These are phyloP conservation scores for Yamadazyma siamensis DNA, from an alignment of 1,139 yeast species.

Conservation along the genomic window DNA sequence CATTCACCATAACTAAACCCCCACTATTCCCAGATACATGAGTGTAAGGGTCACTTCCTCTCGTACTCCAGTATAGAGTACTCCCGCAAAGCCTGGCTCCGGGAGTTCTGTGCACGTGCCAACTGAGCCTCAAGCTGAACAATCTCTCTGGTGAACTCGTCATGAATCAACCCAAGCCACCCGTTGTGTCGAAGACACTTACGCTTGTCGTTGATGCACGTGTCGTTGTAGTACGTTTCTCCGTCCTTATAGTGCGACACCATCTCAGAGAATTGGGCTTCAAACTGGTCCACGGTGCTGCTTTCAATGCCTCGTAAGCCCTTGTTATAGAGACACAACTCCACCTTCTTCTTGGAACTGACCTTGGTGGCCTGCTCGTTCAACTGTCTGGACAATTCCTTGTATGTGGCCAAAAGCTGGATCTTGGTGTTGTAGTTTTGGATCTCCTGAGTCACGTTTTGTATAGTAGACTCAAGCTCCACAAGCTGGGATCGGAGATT, in stretches of 20 bases:
- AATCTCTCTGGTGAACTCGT: slow-evolving; percentile 35
- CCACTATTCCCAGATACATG: no score
- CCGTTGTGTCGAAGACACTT: slow-evolving; percentile 66
- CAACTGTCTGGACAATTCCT: slow-evolving; percentile 33
- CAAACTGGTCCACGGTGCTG: slow-evolving; percentile 9
- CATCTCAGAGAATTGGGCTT: slow-evolving; percentile 15
- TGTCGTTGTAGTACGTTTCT: slow-evolving; percentile 15
- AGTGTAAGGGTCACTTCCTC: no score
- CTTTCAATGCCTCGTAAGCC: slow-evolving; percentile 7
- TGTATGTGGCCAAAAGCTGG: slow-evolving; percentile 25
- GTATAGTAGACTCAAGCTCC: slow-evolving; percentile 20
- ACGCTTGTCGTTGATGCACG: slow-evolving; percentile 61
- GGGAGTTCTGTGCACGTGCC: slow-evolving; percentile 6
- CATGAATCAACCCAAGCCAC: slow-evolving; percentile 58
- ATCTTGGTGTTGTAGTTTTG: slow-evolving; percentile 16
- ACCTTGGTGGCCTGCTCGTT: slow-evolving; percentile 29
- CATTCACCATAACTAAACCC: no score
- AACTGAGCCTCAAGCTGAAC: slow-evolving; percentile 19
- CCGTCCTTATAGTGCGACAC: slow-evolving; percentile 14
- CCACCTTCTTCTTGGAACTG: slow-evolving; percentile 20
- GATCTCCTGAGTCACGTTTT: slow-evolving; percentile 17
- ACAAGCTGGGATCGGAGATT: slow-evolving; percentile 21
- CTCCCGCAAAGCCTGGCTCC: slow-evolving; percentile 10
- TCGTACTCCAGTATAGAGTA: slow-evolving; percentile 14
- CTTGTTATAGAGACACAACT: slow-evolving; percentile 13